Evolutionary conservation across 2,329 filamentous ascomycete species (phyloP).

Genomic region (Exophiala mesophila): DNA sequence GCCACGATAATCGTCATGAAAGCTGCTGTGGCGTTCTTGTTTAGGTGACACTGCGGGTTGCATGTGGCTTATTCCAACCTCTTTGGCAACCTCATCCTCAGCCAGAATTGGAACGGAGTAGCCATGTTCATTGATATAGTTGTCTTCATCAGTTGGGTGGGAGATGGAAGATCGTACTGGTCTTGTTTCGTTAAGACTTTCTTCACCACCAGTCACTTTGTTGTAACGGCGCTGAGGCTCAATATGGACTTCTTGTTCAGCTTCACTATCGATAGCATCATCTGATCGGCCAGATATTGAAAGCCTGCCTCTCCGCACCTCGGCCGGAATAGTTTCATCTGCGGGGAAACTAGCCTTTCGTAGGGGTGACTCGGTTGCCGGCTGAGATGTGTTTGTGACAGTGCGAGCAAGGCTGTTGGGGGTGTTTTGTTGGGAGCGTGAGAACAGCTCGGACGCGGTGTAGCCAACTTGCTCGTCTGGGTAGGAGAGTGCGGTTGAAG

Average conservation of each 20-base stretch:
- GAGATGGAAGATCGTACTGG: conserved; percentile 45
- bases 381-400: conserved; percentile 43
- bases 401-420: conserved; percentile 37
- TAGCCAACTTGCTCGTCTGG: conserved; percentile 90
- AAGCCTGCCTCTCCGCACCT: conserved; percentile 24
- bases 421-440: conserved; percentile 67
- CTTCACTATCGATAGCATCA: conserved; percentile 41
- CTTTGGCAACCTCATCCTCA: conserved; percentile 76
- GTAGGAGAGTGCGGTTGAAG: conserved; percentile 61
- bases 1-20: conserved; percentile 51
- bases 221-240: conserved; percentile 48
- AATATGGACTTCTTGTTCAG: conserved; percentile 68
- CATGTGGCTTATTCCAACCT: conserved; percentile 61
- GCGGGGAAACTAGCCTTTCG: conserved; percentile 47
- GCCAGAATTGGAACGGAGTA: conserved; percentile 80
- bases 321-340: conserved; percentile 29
- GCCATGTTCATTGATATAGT: conserved; percentile 54
- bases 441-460: conserved; percentile 78
- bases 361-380: conserved; percentile 47
- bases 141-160: conserved; percentile 43
- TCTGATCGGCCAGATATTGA: conserved; percentile 22
- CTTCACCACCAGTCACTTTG: conserved; percentile 38
- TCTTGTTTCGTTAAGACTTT: conserved; percentile 40
- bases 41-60: conserved; percentile 78
- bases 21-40: conserved; percentile 58